Conservation (phyloP, 2,329 filamentous ascomycete genomes). For the Fusarium sp. region DNA sequence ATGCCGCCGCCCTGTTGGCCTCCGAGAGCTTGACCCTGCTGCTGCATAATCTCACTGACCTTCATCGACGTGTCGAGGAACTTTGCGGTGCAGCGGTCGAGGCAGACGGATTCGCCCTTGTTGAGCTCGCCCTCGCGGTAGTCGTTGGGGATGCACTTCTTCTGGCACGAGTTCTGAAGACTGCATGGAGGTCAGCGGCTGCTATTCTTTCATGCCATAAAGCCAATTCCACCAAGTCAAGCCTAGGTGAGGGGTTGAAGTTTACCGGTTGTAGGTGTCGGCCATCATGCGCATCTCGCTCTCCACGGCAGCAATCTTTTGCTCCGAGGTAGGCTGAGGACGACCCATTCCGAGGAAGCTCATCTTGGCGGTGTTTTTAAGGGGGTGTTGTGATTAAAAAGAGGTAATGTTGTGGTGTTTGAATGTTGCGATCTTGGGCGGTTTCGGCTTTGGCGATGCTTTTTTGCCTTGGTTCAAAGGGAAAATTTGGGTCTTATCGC, state of each 20-base stretch:
- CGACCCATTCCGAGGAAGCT: conserved; percentile 64
- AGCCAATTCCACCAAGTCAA: not conserved
- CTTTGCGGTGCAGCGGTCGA: conserved; percentile 96
- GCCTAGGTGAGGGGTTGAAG: not conserved
- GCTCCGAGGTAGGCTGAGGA: conserved; percentile 90
- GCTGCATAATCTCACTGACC: conserved; percentile 96
- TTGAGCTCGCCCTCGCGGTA: conserved; percentile 98
- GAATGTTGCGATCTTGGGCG: conserved; percentile 20
- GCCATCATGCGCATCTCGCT: conserved; percentile 97
- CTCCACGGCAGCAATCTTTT: conserved; percentile 97
- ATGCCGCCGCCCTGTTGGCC: conserved; percentile 50
- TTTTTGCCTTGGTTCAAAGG: conserved; percentile 7
- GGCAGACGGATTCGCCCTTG: conserved; percentile 98
- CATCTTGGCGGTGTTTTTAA: conserved; percentile 50
- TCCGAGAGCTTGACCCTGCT: conserved; percentile 77
- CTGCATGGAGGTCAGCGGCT: conserved; percentile 56
- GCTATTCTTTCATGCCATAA: not conserved
- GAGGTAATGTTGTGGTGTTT: not conserved
- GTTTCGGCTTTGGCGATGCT: conserved; percentile 21
- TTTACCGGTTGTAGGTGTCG: conserved; percentile 97
- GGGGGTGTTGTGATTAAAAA: not conserved
- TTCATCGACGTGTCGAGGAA: conserved; percentile 99
- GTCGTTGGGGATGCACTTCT: conserved; percentile 91
- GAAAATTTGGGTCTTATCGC: conserved; percentile 45
- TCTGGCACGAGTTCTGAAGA: conserved; percentile 87